Evolutionary conservation across 75 land plant species (phyloP).

Genomic region (Selaginella moellendorffii): DNA sequence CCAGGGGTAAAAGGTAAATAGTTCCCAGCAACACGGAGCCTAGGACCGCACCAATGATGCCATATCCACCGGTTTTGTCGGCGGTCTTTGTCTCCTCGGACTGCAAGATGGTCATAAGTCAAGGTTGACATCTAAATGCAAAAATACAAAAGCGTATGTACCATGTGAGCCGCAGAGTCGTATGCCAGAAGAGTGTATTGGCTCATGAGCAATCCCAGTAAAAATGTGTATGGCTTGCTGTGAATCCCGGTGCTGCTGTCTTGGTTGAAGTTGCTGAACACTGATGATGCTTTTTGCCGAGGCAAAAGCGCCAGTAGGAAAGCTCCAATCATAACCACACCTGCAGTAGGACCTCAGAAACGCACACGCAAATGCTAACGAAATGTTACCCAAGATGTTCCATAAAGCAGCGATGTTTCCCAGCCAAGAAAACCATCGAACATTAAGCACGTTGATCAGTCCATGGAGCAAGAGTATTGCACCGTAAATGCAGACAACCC

Average conservation of each 20-base stretch:
- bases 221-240: slow-evolving; percentile 60
- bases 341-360: too few relatives aligned
- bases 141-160: too few relatives aligned
- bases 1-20: slow-evolving; percentile 66
- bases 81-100: slow-evolving; percentile 80
- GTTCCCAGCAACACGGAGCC: slow-evolving; percentile 58
- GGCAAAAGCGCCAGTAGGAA: slow-evolving; percentile 55
- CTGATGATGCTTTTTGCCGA: slow-evolving; percentile 48
- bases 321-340: slow-evolving; percentile 70
- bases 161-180: slow-evolving; percentile 90
- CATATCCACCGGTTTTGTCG: slow-evolving; percentile 68
- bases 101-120: too few relatives aligned
- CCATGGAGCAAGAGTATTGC: slow-evolving; percentile 53
- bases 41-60: slow-evolving; percentile 54
- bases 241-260: slow-evolving; percentile 46
- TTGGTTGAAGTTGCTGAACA: slow-evolving; percentile 71
- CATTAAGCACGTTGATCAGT: slow-evolving; percentile 51
- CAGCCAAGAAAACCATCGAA: slow-evolving; percentile 41
- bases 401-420: slow-evolving; percentile 59
- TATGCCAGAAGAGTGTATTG: slow-evolving; percentile 79
- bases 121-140: too few relatives aligned
- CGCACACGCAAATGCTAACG: too few relatives aligned
- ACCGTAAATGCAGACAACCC: slow-evolving; percentile 45
- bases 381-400: slow-evolving; percentile 51
- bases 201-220: slow-evolving; percentile 79